These are phyloP conservation scores for Argentina anserina DNA, from an alignment of 306 rosid genomes.

Conservation along the genomic window DNA sequence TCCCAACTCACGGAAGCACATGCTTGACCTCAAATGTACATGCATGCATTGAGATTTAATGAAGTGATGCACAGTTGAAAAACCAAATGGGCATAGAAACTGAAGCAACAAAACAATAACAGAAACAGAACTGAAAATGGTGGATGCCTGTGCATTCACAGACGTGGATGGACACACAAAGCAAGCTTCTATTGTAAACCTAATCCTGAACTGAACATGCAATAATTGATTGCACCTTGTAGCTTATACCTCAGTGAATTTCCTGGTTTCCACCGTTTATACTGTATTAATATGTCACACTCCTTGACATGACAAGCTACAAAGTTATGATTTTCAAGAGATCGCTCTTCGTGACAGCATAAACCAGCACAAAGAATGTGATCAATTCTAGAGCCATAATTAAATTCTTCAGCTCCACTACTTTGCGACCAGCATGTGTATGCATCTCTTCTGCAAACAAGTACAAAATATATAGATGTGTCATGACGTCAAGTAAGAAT, in stretches of 20 bases:
- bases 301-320: conserved; percentile 72
- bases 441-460: conserved; percentile 62
- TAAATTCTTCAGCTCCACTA: conserved; percentile 89
- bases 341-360: conserved; percentile 64
- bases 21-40: conserved; percentile 8
- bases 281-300: conserved; percentile 77
- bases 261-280: conserved; percentile 88
- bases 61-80: neutral
- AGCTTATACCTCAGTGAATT: conserved; percentile 54
- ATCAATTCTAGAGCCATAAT: conserved; percentile 88
- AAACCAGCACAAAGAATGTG: conserved; percentile 80
- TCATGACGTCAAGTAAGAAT: conserved; percentile 9
- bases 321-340: conserved; percentile 61
- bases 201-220: neutral
- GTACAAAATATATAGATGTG: neutral
- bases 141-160: neutral
- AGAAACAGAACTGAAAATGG: neutral
- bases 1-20: neutral
- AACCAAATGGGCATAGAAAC: neutral
- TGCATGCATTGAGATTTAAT: neutral
- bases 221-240: neutral
- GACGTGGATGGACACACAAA: neutral
- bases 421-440: conserved; percentile 92
- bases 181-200: neutral
- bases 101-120: neutral